These are phyloP conservation scores for Acanthamoeba polyphaga DNA, from an alignment of 208 protist genomes.

Conservation along the genomic window DNA sequence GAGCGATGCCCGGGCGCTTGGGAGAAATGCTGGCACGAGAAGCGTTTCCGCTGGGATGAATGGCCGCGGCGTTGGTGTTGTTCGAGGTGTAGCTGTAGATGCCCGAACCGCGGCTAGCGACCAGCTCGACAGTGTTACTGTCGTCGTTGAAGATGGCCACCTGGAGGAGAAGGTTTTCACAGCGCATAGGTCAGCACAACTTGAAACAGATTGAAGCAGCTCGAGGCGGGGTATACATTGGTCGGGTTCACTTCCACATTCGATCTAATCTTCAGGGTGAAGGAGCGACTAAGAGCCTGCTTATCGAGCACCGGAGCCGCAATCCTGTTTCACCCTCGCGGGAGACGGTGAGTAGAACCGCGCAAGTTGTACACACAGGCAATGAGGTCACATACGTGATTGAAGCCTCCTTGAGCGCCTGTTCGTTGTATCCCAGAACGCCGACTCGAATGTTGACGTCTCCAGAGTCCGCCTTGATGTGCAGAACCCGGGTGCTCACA, in stretches of 20 bases:
- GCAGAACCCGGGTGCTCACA: background rate
- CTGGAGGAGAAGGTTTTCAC: background rate
- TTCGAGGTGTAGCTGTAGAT: slow-evolving; percentile 47
- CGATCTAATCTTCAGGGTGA: slow-evolving; percentile 23
- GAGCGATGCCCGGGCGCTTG: slow-evolving; percentile 4
- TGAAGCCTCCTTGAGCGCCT: background rate
- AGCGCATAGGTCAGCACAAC: background rate
- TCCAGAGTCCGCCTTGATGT: background rate
- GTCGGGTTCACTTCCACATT: slow-evolving; percentile 37
- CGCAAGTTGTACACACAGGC: too few relatives aligned
- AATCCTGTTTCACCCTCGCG: background rate
- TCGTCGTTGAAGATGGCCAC: slow-evolving; percentile 61
- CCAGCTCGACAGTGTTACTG: slow-evolving; percentile 16
- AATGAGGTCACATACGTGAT: background rate
- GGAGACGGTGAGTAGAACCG: background rate
- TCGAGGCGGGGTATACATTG: background rate
- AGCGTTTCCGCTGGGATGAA: slow-evolving; percentile 1
- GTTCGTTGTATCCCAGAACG: background rate
- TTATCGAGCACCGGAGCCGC: slow-evolving; percentile 18
- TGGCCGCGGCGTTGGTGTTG: background rate
- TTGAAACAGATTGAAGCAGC: background rate
- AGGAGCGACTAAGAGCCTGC: slow-evolving; percentile 3
- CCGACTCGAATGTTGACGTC: background rate
- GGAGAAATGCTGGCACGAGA: slow-evolving; percentile 8
- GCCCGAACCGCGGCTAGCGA: slow-evolving; percentile 31